Conservation (phyloP, 2,329 filamentous ascomycete genomes). For the Talaromyces sp. region DNA sequence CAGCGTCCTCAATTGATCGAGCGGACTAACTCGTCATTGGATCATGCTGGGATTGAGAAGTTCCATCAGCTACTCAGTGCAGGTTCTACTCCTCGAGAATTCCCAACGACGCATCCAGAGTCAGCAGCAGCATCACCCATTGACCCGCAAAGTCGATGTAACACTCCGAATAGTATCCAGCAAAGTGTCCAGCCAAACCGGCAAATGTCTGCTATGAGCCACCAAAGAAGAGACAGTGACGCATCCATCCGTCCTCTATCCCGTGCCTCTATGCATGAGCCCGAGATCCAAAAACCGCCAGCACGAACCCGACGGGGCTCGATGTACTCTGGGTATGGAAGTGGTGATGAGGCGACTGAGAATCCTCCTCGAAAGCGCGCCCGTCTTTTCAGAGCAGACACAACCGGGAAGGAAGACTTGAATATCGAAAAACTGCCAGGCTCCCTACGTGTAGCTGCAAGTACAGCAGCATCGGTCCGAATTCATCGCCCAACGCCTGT, state of each 20-base stretch:
- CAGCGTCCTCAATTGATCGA: constrained; percentile 21
- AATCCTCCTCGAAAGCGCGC: constrained; percentile 68
- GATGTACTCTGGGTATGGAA: constrained; percentile 58
- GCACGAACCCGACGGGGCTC: constrained; percentile 29
- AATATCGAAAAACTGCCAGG: constrained; percentile 66
- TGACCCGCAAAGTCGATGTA: constrained; percentile 29
- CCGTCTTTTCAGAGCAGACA: constrained; percentile 67
- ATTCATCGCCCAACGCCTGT: constrained; percentile 67
- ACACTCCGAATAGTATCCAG: constrained; percentile 29
- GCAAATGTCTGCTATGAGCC: constrained; percentile 20
- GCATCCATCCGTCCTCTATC: constrained; percentile 54
- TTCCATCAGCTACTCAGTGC: constrained; percentile 42
- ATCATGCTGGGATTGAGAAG: constrained; percentile 38
- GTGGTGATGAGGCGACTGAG: constrained; percentile 61
- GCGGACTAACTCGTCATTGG: constrained; percentile 25
- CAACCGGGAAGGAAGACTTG: constrained; percentile 62
- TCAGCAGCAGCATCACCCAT: constrained; percentile 33
- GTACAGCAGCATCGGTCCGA: constrained; percentile 80
- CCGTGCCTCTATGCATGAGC: constrained; percentile 49
- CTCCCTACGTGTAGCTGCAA: constrained; percentile 82
- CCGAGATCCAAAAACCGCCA: constrained; percentile 22
- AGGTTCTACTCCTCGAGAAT: constrained; percentile 38
- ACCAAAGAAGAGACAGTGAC: constrained; percentile 30
- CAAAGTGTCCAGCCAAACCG: constrained; percentile 18
- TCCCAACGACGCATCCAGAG: constrained; percentile 28